Percentiles rank a stretch among this genome's conserved stretches.
phyloP scores from a whole-genome alignment of 2,329 filamentous ascomycete genomes.

The Fusarium sp. region DNA sequence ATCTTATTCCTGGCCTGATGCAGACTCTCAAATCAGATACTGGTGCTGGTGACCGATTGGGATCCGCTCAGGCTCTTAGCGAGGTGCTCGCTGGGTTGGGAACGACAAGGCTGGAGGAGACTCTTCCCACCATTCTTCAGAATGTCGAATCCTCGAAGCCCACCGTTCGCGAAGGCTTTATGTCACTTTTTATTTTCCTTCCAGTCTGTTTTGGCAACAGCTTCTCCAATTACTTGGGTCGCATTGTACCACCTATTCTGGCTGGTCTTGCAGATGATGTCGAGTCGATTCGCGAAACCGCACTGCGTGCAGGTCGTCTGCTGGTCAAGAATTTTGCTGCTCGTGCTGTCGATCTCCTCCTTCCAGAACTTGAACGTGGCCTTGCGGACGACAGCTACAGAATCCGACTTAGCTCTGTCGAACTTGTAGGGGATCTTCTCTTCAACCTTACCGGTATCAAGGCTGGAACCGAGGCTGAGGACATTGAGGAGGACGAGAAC shows the following conservation, averaged over 20 bases:
- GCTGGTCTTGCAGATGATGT: slow-evolving; percentile 94
- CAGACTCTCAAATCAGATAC: slow-evolving; percentile 96
- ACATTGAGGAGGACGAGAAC: slow-evolving; percentile 80
- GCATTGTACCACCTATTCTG: slow-evolving; percentile 94
- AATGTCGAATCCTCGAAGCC: slow-evolving; percentile 93
- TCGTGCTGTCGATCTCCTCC: slow-evolving; percentile 88
- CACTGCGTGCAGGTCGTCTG: slow-evolving; percentile 88
- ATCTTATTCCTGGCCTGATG: slow-evolving; percentile 98
- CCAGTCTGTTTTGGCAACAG: slow-evolving; percentile 99
- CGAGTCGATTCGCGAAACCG: slow-evolving; percentile 96
- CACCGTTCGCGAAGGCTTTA: slow-evolving; percentile 95
- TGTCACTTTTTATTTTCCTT: slow-evolving; percentile 99
- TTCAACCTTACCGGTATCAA: slow-evolving; percentile 98
- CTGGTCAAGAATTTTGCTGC: slow-evolving; percentile 98
- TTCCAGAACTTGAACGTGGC: slow-evolving; percentile 94
- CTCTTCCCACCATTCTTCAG: slow-evolving; percentile 92
- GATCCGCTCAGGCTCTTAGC: slow-evolving; percentile 93
- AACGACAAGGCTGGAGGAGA: slow-evolving; percentile 92
- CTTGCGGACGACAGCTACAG: slow-evolving; percentile 97
- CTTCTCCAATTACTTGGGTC: slow-evolving; percentile 93
- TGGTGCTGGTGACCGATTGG: slow-evolving; percentile 92
- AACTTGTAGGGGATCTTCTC: slow-evolving; percentile 92
- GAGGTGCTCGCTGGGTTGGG: slow-evolving; percentile 96
- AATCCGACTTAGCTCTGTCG: slow-evolving; percentile 97
- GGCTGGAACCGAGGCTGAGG: slow-evolving; percentile 76